Conservation (phyloP, 2,329 filamentous ascomycete species). For the Botrytis fragariae region DNA sequence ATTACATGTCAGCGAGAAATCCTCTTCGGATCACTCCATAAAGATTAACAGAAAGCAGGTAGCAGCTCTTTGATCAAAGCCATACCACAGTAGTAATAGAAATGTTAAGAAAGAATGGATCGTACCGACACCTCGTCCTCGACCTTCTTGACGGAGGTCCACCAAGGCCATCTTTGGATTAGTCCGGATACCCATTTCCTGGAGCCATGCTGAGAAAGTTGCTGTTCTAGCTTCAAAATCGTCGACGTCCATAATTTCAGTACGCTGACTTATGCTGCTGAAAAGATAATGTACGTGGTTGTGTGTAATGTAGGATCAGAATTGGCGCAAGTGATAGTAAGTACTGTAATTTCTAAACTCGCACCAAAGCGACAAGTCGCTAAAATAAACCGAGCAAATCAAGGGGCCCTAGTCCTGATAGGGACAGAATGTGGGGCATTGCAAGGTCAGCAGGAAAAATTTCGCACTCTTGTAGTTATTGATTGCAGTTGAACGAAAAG, state of each 20-base stretch:
- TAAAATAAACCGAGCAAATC: conserved; percentile 21
- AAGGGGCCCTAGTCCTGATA: conserved; percentile 17
- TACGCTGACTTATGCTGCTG: neutral
- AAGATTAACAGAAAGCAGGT: neutral
- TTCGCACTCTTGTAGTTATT: conserved; percentile 16
- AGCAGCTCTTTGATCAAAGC: conserved; percentile 17
- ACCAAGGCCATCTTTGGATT: conserved; percentile 56
- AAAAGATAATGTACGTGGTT: neutral
- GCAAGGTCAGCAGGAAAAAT: conserved; percentile 19
- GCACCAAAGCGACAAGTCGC: conserved; percentile 16
- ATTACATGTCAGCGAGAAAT: conserved; percentile 24
- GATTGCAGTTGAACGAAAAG: neutral
- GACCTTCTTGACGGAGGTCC: conserved; percentile 54
- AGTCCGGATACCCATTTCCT: conserved; percentile 50
- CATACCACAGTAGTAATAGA: conserved; percentile 46
- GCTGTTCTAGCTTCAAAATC: conserved; percentile 47
- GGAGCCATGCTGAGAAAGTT: conserved; percentile 58
- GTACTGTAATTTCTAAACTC: conserved; percentile 19
- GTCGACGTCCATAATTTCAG: conserved; percentile 33
- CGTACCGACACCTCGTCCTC: conserved; percentile 63
- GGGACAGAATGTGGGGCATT: conserved; percentile 9
- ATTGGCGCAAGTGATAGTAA: neutral
- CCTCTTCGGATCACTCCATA: neutral
- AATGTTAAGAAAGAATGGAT: conserved; percentile 27
- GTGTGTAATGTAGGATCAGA: conserved; percentile 15